Conservation (phyloP, 805 yeast genomes). For the Naumovozyma baii region DNA sequence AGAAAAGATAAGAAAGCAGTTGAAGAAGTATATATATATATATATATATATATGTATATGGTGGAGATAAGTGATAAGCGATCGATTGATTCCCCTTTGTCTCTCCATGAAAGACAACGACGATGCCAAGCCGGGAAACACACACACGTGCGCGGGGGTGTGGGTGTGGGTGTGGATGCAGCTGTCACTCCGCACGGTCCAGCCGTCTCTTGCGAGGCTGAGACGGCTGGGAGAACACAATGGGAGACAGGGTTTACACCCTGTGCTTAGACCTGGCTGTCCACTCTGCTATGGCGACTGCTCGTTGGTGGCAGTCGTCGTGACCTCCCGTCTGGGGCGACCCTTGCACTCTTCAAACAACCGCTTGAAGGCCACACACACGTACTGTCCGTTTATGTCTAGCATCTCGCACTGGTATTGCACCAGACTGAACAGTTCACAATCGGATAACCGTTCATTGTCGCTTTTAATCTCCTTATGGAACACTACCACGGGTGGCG, state of each 20-base stretch:
- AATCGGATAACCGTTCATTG: conserved; percentile 7
- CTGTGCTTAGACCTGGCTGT: background rate
- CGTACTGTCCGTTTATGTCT: conserved; percentile 28
- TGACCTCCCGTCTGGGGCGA: conserved; percentile 8
- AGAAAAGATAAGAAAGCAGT: too few species aligned
- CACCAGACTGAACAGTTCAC: conserved; percentile 33
- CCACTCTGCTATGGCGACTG: background rate
- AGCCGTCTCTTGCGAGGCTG: too few species aligned
- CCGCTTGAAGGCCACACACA: conserved; percentile 42
- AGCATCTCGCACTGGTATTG: conserved; percentile 42
- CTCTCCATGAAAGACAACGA: too few species aligned
- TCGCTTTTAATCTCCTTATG: conserved; percentile 13
- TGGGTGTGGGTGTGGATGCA: too few species aligned
- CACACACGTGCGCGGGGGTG: too few species aligned
- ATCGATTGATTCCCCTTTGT: too few species aligned
- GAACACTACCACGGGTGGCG: conserved; percentile 21
- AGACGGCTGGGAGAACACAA: too few species aligned
- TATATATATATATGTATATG: conserved; percentile 13
- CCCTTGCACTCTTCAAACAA: conserved; percentile 35
- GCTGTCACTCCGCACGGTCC: too few species aligned
- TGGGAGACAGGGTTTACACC: too few species aligned
- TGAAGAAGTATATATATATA: too few species aligned
- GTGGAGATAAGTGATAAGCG: too few species aligned
- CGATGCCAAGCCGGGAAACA: too few species aligned
- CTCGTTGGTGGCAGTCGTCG: background rate